Conservation (phyloP, 225 moss, liverwort and hornwort genomes). For the Straminergon stramineum region DNA sequence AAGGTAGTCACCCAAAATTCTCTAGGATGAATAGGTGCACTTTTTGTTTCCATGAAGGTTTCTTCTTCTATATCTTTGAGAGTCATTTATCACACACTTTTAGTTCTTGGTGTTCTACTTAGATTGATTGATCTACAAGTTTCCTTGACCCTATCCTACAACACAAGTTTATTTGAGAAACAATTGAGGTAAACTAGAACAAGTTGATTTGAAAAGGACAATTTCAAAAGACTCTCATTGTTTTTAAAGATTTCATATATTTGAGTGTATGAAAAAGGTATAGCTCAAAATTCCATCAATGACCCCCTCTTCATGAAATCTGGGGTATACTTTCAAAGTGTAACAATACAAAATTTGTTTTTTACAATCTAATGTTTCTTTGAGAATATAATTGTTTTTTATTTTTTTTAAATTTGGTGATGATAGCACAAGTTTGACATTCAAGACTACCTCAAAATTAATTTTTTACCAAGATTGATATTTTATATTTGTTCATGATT, state of each 20-base stretch:
- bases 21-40: no score
- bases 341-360: neutral
- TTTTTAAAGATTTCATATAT: neutral
- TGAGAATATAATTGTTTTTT: neutral
- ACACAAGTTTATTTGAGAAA: neutral
- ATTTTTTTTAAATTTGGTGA: neutral
- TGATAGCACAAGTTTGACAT: neutral
- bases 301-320: fast-evolving
- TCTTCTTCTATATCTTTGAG: neutral
- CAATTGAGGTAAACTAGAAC: neutral
- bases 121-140: neutral
- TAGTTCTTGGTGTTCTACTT: fast-evolving
- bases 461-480: neutral
- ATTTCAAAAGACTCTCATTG: neutral
- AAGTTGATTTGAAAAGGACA: neutral
- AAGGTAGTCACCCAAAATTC: neutral
- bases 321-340: fast-evolving
- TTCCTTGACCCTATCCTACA: fast-evolving
- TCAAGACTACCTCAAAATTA: neutral
- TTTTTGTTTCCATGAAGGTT: neutral
- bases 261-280: neutral
- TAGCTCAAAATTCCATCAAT: neutral
- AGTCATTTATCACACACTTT: no score
- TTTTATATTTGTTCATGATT: no score
- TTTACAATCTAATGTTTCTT: fast-evolving